Percentiles rank a stretch among this genome's conserved stretches.
Evolutionary conservation across 169 alveolate species (phyloP).

Genomic region (Theileria annulata): DNA sequence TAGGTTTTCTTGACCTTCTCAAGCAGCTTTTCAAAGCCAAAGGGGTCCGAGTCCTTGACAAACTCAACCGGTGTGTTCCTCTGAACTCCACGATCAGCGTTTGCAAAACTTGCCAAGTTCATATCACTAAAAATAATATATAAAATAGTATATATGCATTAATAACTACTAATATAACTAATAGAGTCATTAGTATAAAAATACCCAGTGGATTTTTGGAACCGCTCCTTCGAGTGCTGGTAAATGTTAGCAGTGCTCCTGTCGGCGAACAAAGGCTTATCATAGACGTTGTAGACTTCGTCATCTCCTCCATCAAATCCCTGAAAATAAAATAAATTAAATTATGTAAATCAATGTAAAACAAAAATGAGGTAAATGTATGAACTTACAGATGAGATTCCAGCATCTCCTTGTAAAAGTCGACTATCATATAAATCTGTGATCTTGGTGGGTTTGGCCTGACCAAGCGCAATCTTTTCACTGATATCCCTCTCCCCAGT

Average conservation of each 20-base stretch:
- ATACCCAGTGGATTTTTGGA: conserved; percentile 69
- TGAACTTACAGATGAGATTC: conserved; percentile 80
- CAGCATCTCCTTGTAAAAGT: conserved; percentile 84
- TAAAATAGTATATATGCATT: conserved; percentile 4
- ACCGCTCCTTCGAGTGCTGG: conserved; percentile 73
- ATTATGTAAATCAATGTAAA: not conserved
- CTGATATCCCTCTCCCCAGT: conserved; percentile 90
- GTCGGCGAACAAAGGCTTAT: conserved; percentile 89
- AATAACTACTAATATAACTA: not conserved
- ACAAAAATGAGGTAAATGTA: not conserved
- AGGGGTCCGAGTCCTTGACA: conserved; percentile 85
- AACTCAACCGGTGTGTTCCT: conserved; percentile 87
- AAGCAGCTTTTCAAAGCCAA: conserved; percentile 83
- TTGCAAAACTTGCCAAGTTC: conserved; percentile 80
- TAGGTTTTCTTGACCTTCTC: conserved; percentile 81
- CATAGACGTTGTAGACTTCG: conserved; percentile 88
- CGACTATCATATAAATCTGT: conserved; percentile 83
- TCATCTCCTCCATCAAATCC: conserved; percentile 86
- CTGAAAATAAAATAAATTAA: conserved; percentile 24
- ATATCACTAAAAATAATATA: conserved; percentile 31
- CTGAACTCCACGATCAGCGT: conserved; percentile 63
- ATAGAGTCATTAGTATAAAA: not conserved
- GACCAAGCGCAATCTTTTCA: conserved; percentile 92
- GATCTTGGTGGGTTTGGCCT: conserved; percentile 84
- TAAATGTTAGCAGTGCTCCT: conserved; percentile 73